phyloP scores from a whole-genome alignment of 2,329 filamentous ascomycete genomes.

The Hymenoscyphus scutula region DNA sequence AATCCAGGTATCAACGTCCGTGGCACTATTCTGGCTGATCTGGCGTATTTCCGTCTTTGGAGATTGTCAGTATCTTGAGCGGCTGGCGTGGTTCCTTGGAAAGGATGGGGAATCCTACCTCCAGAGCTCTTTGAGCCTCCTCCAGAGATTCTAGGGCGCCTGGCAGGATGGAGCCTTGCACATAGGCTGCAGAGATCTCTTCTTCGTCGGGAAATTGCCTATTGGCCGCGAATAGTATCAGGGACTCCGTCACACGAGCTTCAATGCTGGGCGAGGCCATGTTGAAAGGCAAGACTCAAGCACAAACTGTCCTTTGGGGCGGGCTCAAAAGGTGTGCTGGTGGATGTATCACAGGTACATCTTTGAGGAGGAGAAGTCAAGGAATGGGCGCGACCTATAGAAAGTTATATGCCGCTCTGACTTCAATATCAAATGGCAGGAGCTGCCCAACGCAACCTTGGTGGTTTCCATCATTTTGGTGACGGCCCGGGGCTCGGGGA shows the following conservation, averaged over 20 bases:
- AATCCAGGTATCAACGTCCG: slow-evolving; percentile 84
- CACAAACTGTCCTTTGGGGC: not conserved
- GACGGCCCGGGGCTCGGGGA: too few relatives aligned
- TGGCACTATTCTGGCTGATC: slow-evolving; percentile 73
- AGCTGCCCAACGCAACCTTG: not conserved
- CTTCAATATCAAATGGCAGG: not conserved
- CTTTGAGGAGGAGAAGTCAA: not conserved
- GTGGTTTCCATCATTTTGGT: not conserved
- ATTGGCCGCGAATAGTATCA: slow-evolving; percentile 60
- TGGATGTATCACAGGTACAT: not conserved
- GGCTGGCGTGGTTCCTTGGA: not conserved
- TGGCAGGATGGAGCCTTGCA: slow-evolving; percentile 38
- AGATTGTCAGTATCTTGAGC: slow-evolving; percentile 13
- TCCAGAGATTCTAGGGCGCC: slow-evolving; percentile 43
- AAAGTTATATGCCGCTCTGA: not conserved
- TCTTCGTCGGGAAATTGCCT: slow-evolving; percentile 49
- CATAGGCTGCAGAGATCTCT: slow-evolving; percentile 36
- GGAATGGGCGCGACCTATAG: not conserved
- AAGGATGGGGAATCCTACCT: slow-evolving; percentile 36
- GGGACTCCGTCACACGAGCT: slow-evolving; percentile 50
- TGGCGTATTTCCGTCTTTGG: slow-evolving; percentile 61
- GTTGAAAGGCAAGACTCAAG: slow-evolving; percentile 14
- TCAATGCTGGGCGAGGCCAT: slow-evolving; percentile 26
- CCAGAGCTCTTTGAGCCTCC: slow-evolving; percentile 44
- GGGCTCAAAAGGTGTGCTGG: not conserved